Evolutionary conservation across 2,329 filamentous ascomycete genomes (phyloP), one percentile per base, ranked within the genome.

Genomic region (Zarea fungicola): DNA sequence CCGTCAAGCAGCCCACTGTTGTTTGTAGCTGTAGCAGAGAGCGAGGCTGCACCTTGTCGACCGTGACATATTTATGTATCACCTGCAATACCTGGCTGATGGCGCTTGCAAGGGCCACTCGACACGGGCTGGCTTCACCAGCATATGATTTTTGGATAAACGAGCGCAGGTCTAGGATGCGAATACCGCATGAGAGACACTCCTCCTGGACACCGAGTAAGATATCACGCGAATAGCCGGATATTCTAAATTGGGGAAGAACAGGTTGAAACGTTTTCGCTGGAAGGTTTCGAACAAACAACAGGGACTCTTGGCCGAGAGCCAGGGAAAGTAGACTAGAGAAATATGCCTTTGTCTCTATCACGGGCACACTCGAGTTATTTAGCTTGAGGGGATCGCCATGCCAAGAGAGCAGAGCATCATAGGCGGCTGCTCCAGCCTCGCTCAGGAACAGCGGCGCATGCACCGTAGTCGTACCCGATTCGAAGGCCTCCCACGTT

Each of bases 401-500:
- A 16, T 61, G 55, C 42, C 67, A 64, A 53, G 61, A 58, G 4
- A 86, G 56, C 3, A 82, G 71, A 6, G 84, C 79, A 67, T 92
- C 85, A 52, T 88, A 87, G 2, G 78, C 74, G 9, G 64, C 64
- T 2, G 84, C 71, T 0, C 85, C 85, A 23, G 83, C 80, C 65
- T 93, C 88, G 3, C 81, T 84, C 11, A 90, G 67, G 53, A 87
- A 84, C 2, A 75, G 64, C 1, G 79, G 75, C 34, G 48, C 73
- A 67, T 37, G 61, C 19, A 51, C 42, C 10, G 51, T 52, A 2
- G 62, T 55, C 9, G 69, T 65, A 5, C 69, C 60, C 5, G 69
- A 60, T n/a, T 70, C 61, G 57, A 91, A 91, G 2, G 65, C 68
- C 55, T 89, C 83, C 88, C 88, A 93, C 1, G 83, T 84, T 52